phyloP scores from a whole-genome alignment of 257 asterid species.

The Penstemon barbatus region DNA sequence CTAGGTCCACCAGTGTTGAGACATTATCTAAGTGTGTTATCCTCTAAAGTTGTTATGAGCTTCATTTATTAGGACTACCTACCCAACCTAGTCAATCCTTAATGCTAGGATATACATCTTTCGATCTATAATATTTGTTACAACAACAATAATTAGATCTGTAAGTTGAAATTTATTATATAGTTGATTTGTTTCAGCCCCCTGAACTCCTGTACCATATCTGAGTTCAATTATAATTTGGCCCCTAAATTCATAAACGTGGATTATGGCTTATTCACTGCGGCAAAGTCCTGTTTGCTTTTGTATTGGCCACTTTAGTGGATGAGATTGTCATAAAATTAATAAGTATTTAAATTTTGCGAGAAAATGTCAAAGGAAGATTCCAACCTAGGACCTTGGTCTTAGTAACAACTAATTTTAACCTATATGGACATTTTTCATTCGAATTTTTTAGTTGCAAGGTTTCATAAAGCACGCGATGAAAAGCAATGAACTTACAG shows the following conservation, averaged over 20 bases:
- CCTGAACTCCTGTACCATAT: neutral
- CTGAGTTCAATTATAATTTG: neutral
- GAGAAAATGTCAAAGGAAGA: neutral
- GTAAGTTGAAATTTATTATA: neutral
- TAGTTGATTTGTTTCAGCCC: neutral
- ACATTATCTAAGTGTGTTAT: slow-evolving; percentile 1
- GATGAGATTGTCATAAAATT: neutral
- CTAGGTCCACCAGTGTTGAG: slow-evolving; percentile 14
- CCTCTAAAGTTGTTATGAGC: slow-evolving; percentile 12
- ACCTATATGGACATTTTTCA: slow-evolving; percentile 17
- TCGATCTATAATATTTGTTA: slow-evolving; percentile 4
- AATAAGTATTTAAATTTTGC: too few relatives aligned
- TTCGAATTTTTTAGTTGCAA: slow-evolving; percentile 53
- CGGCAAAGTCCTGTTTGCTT: neutral
- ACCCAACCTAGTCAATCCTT: neutral
- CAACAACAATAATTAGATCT: neutral
- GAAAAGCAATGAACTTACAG: slow-evolving; percentile 52
- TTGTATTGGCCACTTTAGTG: neutral
- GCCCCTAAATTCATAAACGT: neutral
- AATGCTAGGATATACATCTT: slow-evolving; percentile 5
- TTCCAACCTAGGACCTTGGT: neutral
- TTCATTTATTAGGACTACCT: slow-evolving; percentile 21
- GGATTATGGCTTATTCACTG: neutral
- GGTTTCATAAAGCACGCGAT: slow-evolving; percentile 53
- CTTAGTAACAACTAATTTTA: slow-evolving; percentile 14